These are phyloP conservation scores for Hymenoscyphus repandus DNA, from an alignment of 2,329 filamentous ascomycete species.

Conservation along the genomic window DNA sequence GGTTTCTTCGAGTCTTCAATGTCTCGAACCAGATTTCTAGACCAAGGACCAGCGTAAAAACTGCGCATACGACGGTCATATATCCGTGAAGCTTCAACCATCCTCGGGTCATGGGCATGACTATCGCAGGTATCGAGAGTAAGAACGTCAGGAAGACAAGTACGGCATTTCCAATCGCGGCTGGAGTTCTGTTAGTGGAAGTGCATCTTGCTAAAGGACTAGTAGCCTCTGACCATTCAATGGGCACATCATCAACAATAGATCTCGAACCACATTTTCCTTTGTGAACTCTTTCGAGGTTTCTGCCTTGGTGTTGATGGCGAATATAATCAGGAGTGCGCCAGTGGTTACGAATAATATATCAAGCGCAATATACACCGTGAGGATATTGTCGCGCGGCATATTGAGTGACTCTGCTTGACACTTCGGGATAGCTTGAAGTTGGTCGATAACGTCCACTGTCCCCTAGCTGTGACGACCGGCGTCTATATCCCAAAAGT, in stretches of 20 bases:
- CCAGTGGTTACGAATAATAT: conserved; percentile 47
- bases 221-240: conserved; percentile 41
- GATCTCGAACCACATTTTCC: conserved; percentile 43
- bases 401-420: conserved; percentile 27
- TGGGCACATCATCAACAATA: conserved; percentile 48
- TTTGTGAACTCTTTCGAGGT: conserved; percentile 38
- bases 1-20: conserved; percentile 58
- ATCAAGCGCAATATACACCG: conserved; percentile 45
- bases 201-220: not conserved
- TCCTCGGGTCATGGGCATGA: conserved; percentile 57
- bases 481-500: conserved; percentile 22
- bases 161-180: conserved; percentile 66
- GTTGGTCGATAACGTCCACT: not conserved
- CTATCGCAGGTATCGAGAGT: conserved; percentile 64
- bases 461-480: conserved; percentile 26
- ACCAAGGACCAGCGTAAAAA: conserved; percentile 63
- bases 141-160: conserved; percentile 68
- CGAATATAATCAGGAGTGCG: conserved; percentile 46
- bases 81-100: conserved; percentile 68
- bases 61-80: conserved; percentile 53
- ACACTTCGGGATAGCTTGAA: not conserved
- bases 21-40: conserved; percentile 70
- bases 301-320: conserved; percentile 42
- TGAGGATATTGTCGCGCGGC: conserved; percentile 45
- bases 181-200: conserved; percentile 33